These are phyloP conservation scores for Russula virescens DNA, from an alignment of 768 basidiomycete species.

Conservation along the genomic window DNA sequence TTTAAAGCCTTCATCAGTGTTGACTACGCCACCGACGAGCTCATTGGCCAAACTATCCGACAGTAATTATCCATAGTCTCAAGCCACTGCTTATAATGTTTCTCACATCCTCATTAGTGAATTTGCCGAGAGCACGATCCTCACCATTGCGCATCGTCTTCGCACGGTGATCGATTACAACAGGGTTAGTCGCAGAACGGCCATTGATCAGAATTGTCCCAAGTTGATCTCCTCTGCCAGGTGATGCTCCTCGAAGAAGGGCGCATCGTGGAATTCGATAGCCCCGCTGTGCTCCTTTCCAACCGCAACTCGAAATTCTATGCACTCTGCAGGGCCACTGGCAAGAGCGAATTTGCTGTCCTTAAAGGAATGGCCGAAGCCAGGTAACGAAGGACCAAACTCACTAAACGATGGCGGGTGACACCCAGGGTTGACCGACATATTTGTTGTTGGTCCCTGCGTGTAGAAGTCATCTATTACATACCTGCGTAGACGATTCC, in stretches of 20 bases:
- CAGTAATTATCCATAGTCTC: conserved; percentile 43
- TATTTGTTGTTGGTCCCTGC: no score
- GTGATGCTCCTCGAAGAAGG: conserved; percentile 78
- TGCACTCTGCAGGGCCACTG: conserved; percentile 65
- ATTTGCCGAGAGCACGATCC: conserved; percentile 74
- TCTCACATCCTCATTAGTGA: conserved; percentile 38
- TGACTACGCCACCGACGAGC: conserved; percentile 84
- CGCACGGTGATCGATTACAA: conserved; percentile 82
- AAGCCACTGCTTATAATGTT: not conserved
- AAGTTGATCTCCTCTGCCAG: conserved; percentile 33
- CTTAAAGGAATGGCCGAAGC: conserved; percentile 60
- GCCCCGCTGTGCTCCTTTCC: conserved; percentile 50
- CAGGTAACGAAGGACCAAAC: no score
- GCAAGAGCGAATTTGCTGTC: conserved; percentile 61
- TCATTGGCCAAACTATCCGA: conserved; percentile 76
- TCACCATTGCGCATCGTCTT: conserved; percentile 78
- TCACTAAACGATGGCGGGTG: not conserved
- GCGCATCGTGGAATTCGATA: conserved; percentile 70
- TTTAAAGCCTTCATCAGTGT: conserved; percentile 40
- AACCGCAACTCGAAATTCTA: conserved; percentile 59
- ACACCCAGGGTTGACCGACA: no score
- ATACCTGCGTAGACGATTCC: no score
- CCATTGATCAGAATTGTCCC: not conserved
- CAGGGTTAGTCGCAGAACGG: conserved; percentile 43
- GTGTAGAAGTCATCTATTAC: no score